Percentiles rank a stretch among this genome's conserved stretches.
phyloP scores from a whole-genome alignment of 257 asterid genomes.

The Voacanga thouarsii region DNA sequence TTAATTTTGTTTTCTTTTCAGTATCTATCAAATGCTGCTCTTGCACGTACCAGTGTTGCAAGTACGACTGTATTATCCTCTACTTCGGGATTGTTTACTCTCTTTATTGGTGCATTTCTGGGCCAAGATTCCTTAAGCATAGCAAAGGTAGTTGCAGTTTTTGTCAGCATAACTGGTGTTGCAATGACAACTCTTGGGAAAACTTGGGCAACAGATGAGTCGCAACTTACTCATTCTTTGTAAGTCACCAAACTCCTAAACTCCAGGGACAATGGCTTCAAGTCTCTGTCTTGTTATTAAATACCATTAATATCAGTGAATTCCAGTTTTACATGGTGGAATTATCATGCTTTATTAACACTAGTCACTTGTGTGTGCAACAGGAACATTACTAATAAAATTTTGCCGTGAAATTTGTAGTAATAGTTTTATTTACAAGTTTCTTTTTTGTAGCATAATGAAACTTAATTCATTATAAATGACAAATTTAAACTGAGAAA shows the following conservation, averaged over 20 bases:
- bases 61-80: slow-evolving; percentile 96
- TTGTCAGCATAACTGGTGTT: slow-evolving; percentile 90
- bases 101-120: slow-evolving; percentile 81
- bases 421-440: neutral
- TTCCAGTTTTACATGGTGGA: neutral
- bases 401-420: too few species aligned
- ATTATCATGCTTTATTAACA: neutral
- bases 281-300: neutral
- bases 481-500: neutral
- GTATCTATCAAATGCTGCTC: slow-evolving; percentile 97
- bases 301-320: neutral
- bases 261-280: slow-evolving; percentile 12
- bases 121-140: slow-evolving; percentile 86
- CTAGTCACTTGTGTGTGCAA: neutral
- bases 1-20: slow-evolving; percentile 27
- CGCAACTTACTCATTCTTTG: slow-evolving; percentile 56
- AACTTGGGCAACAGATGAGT: slow-evolving; percentile 96
- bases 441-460: too few species aligned
- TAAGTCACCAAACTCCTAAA: slow-evolving; percentile 31
- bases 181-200: slow-evolving; percentile 92
- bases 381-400: neutral
- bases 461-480: neutral
- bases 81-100: slow-evolving; percentile 95
- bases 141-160: slow-evolving; percentile 81
- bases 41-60: slow-evolving; percentile 98